Evolutionary conservation across 768 basidiomycete species (phyloP), one percentile per base, ranked within the genome.

Genomic region (Cubamyces lactineus): DNA sequence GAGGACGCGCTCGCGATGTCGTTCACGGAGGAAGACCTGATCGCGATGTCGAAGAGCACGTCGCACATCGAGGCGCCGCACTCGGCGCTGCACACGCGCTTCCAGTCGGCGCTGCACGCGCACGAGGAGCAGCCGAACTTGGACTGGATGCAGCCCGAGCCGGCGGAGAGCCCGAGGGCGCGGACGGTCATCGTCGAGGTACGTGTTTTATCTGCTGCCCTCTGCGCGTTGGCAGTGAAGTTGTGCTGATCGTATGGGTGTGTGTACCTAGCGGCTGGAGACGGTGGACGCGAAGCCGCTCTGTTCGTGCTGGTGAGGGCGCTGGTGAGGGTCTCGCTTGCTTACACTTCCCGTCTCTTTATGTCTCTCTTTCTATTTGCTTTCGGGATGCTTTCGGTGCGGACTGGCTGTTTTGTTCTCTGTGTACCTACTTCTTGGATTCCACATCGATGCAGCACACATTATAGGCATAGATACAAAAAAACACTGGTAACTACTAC

Each of bases 181-280:
- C 79, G 81, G 47, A 83, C 76, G 9, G 89, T 89, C 26, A 80
- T 94, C 57, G 82, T 86, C 13, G 92, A 94, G 83, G 92, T 92
- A 54, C 45, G 82, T 49, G 5, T 72, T 43, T 8, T 13, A 41
- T 50, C 5, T 53, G 28, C 23, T n/a, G n/a, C n/a, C n/a, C n/a
- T 21, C 65, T 24, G 21, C 45, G 48, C 24, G 26, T 24, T 7
- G 28, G 50, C 34, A 38, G 56, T 2, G 30, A 0, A 8, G 19
- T 53, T 41, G 13, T 51, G 24, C 66, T 61, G 23, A 30, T 63
- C 30, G 40, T 47, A 19, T 53, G 54, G 55, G 51, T 28, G 28
- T 43, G 52, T 38, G 47, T 16, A 47, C 26, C 2, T 67, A 93
- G 91, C 87, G 91, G 21, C 74, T 92, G 66, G 92, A 93, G 73